Conservation (phyloP, 2,329 filamentous ascomycete genomes). For the Monosporascus sp. region DNA sequence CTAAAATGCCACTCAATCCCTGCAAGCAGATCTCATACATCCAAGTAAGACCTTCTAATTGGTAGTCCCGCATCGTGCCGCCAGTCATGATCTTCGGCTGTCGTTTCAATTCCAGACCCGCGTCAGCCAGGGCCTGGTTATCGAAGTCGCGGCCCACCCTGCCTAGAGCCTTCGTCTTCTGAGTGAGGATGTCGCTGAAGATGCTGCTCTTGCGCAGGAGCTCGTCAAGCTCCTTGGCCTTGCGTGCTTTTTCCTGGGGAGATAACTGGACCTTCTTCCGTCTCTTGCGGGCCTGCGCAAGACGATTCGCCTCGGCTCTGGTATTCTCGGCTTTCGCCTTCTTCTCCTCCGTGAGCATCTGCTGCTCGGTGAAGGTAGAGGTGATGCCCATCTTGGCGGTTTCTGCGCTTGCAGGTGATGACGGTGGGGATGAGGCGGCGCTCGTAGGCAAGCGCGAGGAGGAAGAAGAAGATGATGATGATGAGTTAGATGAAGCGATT, state of each 20-base stretch:
- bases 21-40: conserved; percentile 78
- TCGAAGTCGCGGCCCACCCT: conserved; percentile 57
- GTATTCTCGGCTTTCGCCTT: conserved; percentile 43
- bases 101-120: conserved; percentile 70
- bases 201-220: conserved; percentile 54
- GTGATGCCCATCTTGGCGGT: conserved; percentile 17
- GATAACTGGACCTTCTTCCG: conserved; percentile 43
- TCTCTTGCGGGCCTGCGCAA: conserved; percentile 29
- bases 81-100: conserved; percentile 83
- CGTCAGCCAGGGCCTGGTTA: conserved; percentile 54
- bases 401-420: conserved; percentile 3
- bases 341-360: conserved; percentile 38
- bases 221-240: conserved; percentile 55
- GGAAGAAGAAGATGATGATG: conserved; percentile 7
- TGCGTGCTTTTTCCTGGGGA: conserved; percentile 49
- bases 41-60: conserved; percentile 92
- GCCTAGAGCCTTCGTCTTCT: conserved; percentile 58
- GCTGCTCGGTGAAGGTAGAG: conserved; percentile 24
- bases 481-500: conserved; percentile 3
- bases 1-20: conserved; percentile 84
- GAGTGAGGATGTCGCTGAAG: conserved; percentile 58
- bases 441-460: conserved; percentile 14
- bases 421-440: conserved; percentile 18
- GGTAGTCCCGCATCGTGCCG: conserved; percentile 89
- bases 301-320: conserved; percentile 39